Percentiles rank a stretch among this genome's conserved stretches.
Evolutionary conservation across 768 basidiomycete species (phyloP).

Genomic region (Cystofilobasidium capitatum): DNA sequence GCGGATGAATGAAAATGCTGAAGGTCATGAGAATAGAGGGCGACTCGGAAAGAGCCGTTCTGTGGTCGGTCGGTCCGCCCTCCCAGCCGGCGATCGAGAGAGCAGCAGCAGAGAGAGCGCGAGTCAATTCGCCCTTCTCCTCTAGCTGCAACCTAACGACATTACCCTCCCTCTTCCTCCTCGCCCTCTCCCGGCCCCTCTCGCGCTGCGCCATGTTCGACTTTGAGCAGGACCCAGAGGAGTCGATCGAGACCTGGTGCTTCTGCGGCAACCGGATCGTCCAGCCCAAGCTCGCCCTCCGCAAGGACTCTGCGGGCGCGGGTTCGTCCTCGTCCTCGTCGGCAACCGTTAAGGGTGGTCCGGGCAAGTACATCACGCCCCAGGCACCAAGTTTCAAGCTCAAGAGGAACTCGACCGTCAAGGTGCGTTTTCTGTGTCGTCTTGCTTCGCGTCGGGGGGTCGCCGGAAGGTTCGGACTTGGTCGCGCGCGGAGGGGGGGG

Average conservation of each 20-base stretch:
- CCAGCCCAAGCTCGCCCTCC: not conserved
- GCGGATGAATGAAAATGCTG: too few relatives aligned
- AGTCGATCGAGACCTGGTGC: constrained; percentile 18
- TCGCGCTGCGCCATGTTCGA: not conserved
- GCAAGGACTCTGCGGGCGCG: not conserved
- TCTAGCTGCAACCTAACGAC: not conserved
- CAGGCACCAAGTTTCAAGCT: too few relatives aligned
- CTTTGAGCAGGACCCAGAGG: constrained; percentile 20
- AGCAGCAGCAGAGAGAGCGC: too few relatives aligned
- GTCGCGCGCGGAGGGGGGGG: too few relatives aligned
- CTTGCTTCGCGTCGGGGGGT: too few relatives aligned
- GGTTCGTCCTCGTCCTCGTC: not conserved
- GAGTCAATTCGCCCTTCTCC: too few relatives aligned
- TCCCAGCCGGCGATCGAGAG: too few relatives aligned
- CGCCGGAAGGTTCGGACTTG: too few relatives aligned
- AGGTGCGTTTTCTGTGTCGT: not conserved
- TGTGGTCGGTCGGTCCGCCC: too few relatives aligned
- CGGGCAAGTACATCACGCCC: too few relatives aligned
- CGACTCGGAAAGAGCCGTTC: too few relatives aligned
- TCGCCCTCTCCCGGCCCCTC: not conserved
- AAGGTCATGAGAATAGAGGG: too few relatives aligned
- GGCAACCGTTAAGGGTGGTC: not conserved
- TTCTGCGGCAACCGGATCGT: constrained; percentile 23
- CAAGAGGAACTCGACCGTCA: not conserved
- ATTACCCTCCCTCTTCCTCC: not conserved